A percentile compares a stretch with the other conserved stretches of the same genome.
phyloP scores from a whole-genome alignment of 257 asterid species.

The Thymus mandschuricus region DNA sequence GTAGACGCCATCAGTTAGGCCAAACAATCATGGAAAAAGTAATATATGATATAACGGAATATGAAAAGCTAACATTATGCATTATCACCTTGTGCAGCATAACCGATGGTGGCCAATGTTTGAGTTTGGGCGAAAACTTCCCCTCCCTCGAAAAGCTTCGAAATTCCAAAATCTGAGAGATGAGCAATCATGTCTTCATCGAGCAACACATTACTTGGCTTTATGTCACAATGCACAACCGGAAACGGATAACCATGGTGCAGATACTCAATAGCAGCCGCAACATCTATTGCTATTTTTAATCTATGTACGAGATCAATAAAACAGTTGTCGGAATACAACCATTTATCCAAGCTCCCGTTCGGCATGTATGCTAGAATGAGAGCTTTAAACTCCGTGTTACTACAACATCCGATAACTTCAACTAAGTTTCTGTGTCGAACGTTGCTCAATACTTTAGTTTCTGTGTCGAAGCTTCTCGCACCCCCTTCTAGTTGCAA shows the following conservation, averaged over 20 bases:
- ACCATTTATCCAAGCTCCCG: neutral
- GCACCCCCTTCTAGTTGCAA: conserved; percentile 26
- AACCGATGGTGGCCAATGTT: conserved; percentile 30
- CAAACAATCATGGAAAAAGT: too few species aligned
- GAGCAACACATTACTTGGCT: neutral
- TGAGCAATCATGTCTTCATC: neutral
- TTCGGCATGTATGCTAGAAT: neutral
- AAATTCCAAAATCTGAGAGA: neutral
- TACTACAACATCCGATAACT: neutral
- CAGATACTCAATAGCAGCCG: neutral
- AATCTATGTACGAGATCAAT: neutral
- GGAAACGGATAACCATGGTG: conserved; percentile 10
- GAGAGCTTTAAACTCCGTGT: neutral
- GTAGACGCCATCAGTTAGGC: too few species aligned
- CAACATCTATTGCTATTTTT: neutral
- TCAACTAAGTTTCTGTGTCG: neutral
- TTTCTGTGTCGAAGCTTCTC: neutral
- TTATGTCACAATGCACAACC: conserved; percentile 17
- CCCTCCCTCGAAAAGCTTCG: neutral
- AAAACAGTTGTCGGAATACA: neutral
- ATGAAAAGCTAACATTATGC: too few species aligned
- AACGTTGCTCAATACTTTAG: neutral
- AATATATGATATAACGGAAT: too few species aligned
- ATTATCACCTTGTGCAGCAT: conserved; percentile 27
- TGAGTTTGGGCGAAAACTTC: neutral